Conservation (phyloP, 1,284 basidiomycete genomes). For the Apiotrichum montevideense region DNA sequence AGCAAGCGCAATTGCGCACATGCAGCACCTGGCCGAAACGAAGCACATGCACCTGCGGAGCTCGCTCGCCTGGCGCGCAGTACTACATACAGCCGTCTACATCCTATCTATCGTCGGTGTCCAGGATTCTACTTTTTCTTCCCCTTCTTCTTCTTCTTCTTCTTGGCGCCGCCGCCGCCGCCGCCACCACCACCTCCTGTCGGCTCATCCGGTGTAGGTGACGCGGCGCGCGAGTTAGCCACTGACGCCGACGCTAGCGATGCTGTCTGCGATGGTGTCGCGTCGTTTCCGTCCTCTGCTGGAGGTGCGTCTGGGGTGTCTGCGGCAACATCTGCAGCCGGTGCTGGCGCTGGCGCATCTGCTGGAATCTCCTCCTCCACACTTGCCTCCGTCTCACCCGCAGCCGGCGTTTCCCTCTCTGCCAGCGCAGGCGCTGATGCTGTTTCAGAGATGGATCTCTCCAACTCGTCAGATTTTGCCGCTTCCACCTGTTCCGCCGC, state of each 20-base stretch:
- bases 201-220: constrained; percentile 6
- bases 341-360: no score
- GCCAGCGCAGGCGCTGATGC: neutral
- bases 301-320: neutral
- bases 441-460: neutral
- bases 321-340: no score
- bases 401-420: neutral
- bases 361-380: neutral
- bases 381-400: neutral
- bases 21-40: no score
- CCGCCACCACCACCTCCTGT: neutral
- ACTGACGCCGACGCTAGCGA: no score
- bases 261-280: neutral
- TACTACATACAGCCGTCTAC: neutral
- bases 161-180: constrained; percentile 3
- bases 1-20: no score
- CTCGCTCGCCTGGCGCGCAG: no score
- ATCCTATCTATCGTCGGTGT: neutral
- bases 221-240: constrained; percentile 12
- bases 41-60: no score
- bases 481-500: no score
- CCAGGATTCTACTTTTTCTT: constrained; percentile 26
- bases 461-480: no score
- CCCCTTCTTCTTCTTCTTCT: constrained; percentile 36
- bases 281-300: neutral